A percentile compares a stretch with the other conserved stretches of the same genome.
phyloP scores from a whole-genome alignment of 768 basidiomycete genomes.

The Boletus huronensis region DNA sequence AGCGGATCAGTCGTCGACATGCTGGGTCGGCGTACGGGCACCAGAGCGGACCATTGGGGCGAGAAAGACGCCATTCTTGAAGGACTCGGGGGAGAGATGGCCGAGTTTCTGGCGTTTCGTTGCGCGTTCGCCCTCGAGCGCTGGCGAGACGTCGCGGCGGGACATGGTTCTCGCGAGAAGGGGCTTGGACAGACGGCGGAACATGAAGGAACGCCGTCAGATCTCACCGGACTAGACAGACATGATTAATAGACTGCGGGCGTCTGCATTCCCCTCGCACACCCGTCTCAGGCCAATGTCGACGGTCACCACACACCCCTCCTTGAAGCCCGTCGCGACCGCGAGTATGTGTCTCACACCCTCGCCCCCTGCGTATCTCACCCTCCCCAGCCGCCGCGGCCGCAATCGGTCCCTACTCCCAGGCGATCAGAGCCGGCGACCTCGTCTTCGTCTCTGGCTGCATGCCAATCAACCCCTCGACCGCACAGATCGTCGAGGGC shows the following conservation, averaged over 20 bases:
- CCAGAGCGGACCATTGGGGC: conserved; percentile 99
- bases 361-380: neutral
- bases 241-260: no score
- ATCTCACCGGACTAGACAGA: no score
- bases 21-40: conserved; percentile 55
- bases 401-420: conserved; percentile 84
- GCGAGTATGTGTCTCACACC: conserved; percentile 9
- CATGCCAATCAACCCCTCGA: conserved; percentile 76
- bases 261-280: neutral
- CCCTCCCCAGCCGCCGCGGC: conserved; percentile 58
- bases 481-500: conserved; percentile 41
- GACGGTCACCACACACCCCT: conserved; percentile 37
- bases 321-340: conserved; percentile 37
- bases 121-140: conserved; percentile 31
- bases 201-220: no score
- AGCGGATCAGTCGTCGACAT: conserved; percentile 4
- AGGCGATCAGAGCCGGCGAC: conserved; percentile 80
- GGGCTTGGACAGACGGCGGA: neutral
- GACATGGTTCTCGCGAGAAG: no score
- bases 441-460: conserved; percentile 89
- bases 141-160: conserved; percentile 41
- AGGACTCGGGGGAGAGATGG: conserved; percentile 67
- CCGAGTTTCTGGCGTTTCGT: conserved; percentile 55
- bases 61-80: conserved; percentile 87
- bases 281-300: conserved; percentile 17